phyloP scores from a whole-genome alignment of 331 rosid genomes.

The Malus hybrid region DNA sequence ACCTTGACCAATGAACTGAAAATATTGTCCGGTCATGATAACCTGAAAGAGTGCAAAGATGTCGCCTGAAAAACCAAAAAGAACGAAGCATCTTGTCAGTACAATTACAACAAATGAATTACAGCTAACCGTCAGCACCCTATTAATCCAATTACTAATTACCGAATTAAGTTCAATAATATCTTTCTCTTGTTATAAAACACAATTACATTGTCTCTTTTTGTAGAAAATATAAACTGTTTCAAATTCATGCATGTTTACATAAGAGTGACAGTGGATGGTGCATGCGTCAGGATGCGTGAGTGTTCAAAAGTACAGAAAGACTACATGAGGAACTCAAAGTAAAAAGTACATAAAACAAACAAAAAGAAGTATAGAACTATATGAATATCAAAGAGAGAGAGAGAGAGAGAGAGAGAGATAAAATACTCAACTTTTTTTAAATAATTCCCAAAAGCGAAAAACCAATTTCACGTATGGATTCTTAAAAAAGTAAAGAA shows the following conservation, averaged over 20 bases:
- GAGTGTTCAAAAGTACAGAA: background rate
- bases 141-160: background rate
- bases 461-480: background rate
- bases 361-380: background rate
- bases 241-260: background rate
- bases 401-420: background rate
- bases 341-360: background rate
- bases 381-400: no score
- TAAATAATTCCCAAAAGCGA: background rate
- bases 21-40: constrained; percentile 81
- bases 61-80: constrained; percentile 53
- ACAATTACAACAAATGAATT: background rate
- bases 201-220: background rate
- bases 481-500: background rate
- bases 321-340: background rate
- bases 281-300: background rate
- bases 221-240: background rate
- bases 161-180: background rate
- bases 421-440: background rate
- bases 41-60: constrained; percentile 65
- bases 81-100: background rate
- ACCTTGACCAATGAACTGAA: constrained; percentile 94
- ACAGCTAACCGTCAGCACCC: background rate
- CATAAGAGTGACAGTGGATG: background rate
- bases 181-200: background rate